A percentile compares a stretch with the other conserved stretches of the same genome.
Conservation (phyloP, 768 basidiomycete species). For the Xerocomellus amylosporus region DNA sequence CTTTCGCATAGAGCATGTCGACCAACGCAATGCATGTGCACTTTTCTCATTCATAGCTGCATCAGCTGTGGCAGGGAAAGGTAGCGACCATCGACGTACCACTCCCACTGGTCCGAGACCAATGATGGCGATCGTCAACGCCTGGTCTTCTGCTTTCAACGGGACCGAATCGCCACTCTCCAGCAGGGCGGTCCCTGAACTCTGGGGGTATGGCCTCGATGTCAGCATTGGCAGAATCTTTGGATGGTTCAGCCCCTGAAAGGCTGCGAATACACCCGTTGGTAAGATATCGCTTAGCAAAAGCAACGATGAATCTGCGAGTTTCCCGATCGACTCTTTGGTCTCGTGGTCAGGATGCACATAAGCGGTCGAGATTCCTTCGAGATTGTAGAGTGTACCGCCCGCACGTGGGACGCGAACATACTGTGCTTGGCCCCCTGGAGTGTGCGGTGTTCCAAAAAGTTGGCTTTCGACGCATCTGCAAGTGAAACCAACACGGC, state of each 20-base stretch:
- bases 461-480: conserved; percentile 60
- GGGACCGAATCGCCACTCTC: conserved; percentile 13
- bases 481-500: conserved; percentile 69
- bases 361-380: conserved; percentile 36
- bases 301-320: conserved; percentile 65
- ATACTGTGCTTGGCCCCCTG: conserved; percentile 79
- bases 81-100: conserved; percentile 30
- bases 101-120: conserved; percentile 81
- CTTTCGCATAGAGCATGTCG: conserved; percentile 50
- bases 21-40: conserved; percentile 65
- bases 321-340: conserved; percentile 37
- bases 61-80: not conserved
- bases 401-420: conserved; percentile 77
- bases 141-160: conserved; percentile 46
- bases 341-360: conserved; percentile 22
- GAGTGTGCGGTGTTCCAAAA: conserved; percentile 64
- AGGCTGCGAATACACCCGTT: conserved; percentile 73
- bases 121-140: conserved; percentile 61
- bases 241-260: conserved; percentile 70
- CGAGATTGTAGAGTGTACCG: conserved; percentile 68
- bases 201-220: conserved; percentile 55
- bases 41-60: conserved; percentile 22
- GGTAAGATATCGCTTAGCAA: conserved; percentile 78
- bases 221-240: conserved; percentile 62
- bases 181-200: conserved; percentile 10